phyloP scores from a whole-genome alignment of 2,329 filamentous ascomycete genomes.

The Coniochaeta hoffmannii region DNA sequence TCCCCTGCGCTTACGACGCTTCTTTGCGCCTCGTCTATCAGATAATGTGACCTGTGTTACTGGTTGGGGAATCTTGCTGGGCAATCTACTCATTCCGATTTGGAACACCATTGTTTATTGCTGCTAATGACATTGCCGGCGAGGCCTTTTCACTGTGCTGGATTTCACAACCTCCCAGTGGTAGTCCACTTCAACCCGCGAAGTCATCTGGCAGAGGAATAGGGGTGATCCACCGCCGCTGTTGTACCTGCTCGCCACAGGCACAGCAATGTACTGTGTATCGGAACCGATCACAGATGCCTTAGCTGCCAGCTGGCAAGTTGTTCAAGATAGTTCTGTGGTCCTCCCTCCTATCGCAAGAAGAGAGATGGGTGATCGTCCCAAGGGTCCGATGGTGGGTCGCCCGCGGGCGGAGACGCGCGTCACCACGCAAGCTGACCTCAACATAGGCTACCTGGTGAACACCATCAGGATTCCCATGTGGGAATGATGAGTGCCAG shows the following conservation, averaged over 20 bases:
- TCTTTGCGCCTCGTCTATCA: neutral
- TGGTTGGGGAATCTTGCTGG: neutral
- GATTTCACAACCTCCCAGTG: no score
- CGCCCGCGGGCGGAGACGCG: neutral
- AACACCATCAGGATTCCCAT: neutral
- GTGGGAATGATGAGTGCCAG: neutral
- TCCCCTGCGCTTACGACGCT: constrained; percentile 1
- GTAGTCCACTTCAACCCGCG: no score
- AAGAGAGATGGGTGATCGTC: neutral
- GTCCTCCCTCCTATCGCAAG: no score
- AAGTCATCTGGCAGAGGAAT: no score
- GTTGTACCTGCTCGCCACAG: neutral
- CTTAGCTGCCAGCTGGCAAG: neutral
- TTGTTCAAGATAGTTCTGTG: no score
- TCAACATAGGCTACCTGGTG: neutral
- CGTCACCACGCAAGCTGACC: neutral
- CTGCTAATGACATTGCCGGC: no score
- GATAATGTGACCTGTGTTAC: neutral
- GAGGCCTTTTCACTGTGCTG: no score
- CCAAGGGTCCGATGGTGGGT: neutral
- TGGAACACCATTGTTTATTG: neutral
- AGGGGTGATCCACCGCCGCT: no score
- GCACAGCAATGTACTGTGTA: no score
- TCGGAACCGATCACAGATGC: neutral
- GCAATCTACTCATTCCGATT: neutral